Base-by-base conservation (phyloP, 2,329 filamentous ascomycete genomes). In the Cercospora brassicicola region DNA sequence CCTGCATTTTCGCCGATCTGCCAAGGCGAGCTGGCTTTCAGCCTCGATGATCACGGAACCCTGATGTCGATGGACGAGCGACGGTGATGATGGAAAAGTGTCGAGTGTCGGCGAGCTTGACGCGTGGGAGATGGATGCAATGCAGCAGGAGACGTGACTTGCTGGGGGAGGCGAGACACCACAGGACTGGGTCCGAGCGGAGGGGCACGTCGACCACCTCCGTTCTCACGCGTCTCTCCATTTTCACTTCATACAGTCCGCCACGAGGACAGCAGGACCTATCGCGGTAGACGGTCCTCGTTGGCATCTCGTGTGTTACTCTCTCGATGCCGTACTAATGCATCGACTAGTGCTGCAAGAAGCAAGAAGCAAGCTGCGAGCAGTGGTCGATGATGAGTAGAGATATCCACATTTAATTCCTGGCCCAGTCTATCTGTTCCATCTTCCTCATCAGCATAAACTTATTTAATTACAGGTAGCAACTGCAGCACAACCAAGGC, bases 1-100 rank as follows among this genome's bases (percentile, higher is more conserved):
- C 62, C 73, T 82, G 81, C 81, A 82, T 82, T 66, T 72, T 81
- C 51, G 68, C 66, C 69, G 70, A 72, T 72, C 72, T 61, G 70
- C 70, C 66, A 70, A 69, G 68, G 51, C 63, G 59, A 63, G 65
- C 64, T 67, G 64, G 67, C 53, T 66, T 61, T 33, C 26, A 56
- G 48, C 59, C 61, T 51, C 62, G 60, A 62, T 64, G 55, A 36
- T 20, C 31, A 5, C 48, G 30, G 28, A 18, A 36, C 55, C 8
- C 31, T 59, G 33, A 23, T 39, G 66, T 18, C 13, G 57, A 59
- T 64, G 62, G 62, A 59, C 31, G 45, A 48, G 42, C 60, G 42
- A 59, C 28, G 60, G 18, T 59, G 65, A 36, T 65, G 67, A 59
- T 67, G 61, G 23, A 26, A 59, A 62, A 39, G 20, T n/a, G 65